Conservation (phyloP, 306 rosid species). For the Abrus precatorius region DNA sequence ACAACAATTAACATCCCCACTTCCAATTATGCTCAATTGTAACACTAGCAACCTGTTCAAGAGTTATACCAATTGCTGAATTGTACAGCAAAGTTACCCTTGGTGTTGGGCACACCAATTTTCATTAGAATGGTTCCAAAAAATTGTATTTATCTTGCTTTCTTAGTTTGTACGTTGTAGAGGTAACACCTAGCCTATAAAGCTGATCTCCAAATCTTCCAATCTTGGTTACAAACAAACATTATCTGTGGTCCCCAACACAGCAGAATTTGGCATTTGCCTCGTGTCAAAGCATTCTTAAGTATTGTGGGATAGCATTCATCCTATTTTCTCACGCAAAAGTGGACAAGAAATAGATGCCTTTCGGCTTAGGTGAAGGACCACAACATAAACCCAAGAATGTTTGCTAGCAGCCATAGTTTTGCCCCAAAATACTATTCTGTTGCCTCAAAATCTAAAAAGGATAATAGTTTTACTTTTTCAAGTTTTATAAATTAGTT, state of each 20-base stretch:
- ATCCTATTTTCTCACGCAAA: neutral
- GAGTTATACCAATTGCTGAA: neutral
- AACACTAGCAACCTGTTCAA: neutral
- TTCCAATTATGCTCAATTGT: neutral
- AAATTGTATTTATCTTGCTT: neutral
- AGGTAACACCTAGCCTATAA: neutral
- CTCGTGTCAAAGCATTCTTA: neutral
- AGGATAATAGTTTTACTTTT: neutral
- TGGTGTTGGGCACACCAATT: neutral
- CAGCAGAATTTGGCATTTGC: neutral
- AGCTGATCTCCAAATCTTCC: constrained; percentile 20
- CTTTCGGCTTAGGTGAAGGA: constrained; percentile 1
- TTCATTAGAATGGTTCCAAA: neutral
- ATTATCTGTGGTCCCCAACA: neutral
- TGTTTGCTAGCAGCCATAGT: neutral
- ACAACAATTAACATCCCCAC: neutral
- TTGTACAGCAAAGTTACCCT: neutral
- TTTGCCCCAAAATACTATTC: neutral
- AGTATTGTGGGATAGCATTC: neutral
- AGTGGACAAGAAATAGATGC: neutral
- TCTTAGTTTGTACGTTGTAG: neutral
- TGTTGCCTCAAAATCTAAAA: neutral
- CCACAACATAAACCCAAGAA: neutral
- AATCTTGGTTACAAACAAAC: neutral
- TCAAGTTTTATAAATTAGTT: neutral